Base-by-base conservation (phyloP, 257 asterid species). In the Gardenia jasminoides region DNA sequence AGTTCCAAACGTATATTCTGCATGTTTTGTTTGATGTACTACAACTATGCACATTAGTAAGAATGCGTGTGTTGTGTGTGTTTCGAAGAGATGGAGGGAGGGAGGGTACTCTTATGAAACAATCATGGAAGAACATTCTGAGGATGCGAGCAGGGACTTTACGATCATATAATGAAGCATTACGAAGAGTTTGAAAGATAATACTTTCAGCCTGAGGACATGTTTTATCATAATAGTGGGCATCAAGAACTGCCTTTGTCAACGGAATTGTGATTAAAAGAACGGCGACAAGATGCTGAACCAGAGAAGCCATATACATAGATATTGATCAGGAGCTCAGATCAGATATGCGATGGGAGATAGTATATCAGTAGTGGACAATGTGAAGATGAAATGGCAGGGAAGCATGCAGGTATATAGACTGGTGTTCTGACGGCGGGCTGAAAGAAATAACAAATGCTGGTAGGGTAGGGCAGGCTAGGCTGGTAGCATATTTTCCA, bases 81-180 rank as follows among this genome's bases (percentile, higher is more conserved):
- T 11, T 39, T 39, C 39, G 31, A 30, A 36, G 24, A 2, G 58
- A 72, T 62, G 80, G 71, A 76, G 77, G 44, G 44, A 71, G 75
- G n/a, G 67, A 15, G 41, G 10, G 6, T 80, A 93, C 97, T 80
- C 91, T 87, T 15, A 93, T 83, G 84, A 91, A 93, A 85, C 98
- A 91, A 74, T 93, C 98, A 67, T 93, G 98, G 79, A 93, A 90
- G 89, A 90, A 91, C 93, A 93, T 89, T 84, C 97, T 79, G 79
- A 93, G 93, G 33, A 93, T 75, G 26, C 97, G 90, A 56, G 97
- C 90, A 0, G 98, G 92, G 33, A 86, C 92, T 84, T 88, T 91
- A 22, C 88, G 83, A 81, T 91, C 97, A 28, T 70, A 59, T 7
- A 36, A 41, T 4, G 90, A 79, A 54, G 97, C 96, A 30, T 81